Percentiles rank a stretch among this genome's conserved stretches.
phyloP scores from a whole-genome alignment of 2,329 filamentous ascomycete genomes.

The Stemphylium vesicarium region DNA sequence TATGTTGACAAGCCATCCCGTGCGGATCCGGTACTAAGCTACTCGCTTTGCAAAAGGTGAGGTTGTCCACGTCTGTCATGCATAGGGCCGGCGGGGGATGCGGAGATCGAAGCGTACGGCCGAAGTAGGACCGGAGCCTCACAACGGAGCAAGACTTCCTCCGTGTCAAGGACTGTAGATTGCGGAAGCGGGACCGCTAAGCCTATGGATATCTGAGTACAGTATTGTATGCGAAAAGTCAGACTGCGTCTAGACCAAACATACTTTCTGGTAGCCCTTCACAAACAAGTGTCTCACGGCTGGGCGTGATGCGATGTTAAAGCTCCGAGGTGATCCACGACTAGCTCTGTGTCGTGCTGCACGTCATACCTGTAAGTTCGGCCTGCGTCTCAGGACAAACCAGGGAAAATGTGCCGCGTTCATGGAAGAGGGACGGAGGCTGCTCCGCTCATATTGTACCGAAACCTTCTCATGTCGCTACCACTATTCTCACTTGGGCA shows the following conservation, averaged over 20 bases:
- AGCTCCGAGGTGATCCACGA: conserved; percentile 13
- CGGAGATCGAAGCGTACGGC: not conserved
- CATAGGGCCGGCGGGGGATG: conserved; percentile 3
- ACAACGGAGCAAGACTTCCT: not conserved
- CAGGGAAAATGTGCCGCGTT: conserved; percentile 2
- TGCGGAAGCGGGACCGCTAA: not conserved
- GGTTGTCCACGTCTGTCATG: not conserved
- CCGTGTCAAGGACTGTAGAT: not conserved
- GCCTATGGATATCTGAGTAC: not conserved
- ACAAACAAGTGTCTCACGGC: conserved; percentile 3
- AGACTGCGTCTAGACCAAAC: not conserved
- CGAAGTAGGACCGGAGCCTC: conserved; percentile 4
- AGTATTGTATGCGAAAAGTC: too few relatives aligned
- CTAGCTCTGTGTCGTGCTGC: conserved; percentile 15
- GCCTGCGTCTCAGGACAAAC: conserved; percentile 10
- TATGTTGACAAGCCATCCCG: not conserved
- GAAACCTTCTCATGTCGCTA: not conserved
- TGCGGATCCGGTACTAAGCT: not conserved
- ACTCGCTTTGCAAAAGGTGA: not conserved
- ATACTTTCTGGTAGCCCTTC: not conserved
- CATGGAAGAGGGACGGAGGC: conserved; percentile 4
- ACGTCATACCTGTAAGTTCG: conserved; percentile 20
- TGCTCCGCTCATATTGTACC: conserved; percentile 1
- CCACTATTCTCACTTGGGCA: not conserved
- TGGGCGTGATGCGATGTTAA: conserved; percentile 5